Evolutionary conservation across 1,139 yeast genomes (phyloP).

Genomic region (Pichia sp.): DNA sequence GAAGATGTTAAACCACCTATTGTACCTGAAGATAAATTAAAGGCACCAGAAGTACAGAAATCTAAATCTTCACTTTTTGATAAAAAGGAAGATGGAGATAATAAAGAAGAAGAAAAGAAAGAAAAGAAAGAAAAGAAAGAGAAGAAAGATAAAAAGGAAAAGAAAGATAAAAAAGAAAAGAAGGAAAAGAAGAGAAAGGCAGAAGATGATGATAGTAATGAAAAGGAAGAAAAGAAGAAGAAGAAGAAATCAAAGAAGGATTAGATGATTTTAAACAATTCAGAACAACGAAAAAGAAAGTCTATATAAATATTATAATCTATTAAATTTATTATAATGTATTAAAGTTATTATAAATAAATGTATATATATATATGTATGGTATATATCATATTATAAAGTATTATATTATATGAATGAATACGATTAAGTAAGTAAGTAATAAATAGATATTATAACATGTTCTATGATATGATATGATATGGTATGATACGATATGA

Average conservation of each 20-base stretch:
- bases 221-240: constrained; percentile 16
- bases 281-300: too few relatives aligned
- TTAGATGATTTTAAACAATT: not conserved
- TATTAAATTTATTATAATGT: too few relatives aligned
- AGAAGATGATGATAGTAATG: too few relatives aligned
- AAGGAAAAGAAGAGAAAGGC: constrained; percentile 26
- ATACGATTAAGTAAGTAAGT: too few relatives aligned
- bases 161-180: constrained; percentile 52
- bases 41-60: constrained; percentile 39
- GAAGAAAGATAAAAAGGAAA: constrained; percentile 46
- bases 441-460: too few relatives aligned
- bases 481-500: too few relatives aligned
- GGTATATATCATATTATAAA: too few relatives aligned
- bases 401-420: too few relatives aligned
- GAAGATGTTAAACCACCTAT: constrained; percentile 54
- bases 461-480: too few relatives aligned
- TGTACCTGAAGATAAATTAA: constrained; percentile 32
- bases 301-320: too few relatives aligned
- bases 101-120: constrained; percentile 35
- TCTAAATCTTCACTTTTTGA: constrained; percentile 41
- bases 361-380: too few relatives aligned
- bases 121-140: constrained; percentile 53
- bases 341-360: too few relatives aligned
- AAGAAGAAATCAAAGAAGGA: constrained; percentile 47
- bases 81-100: constrained; percentile 30